Conservation (phyloP, 345 rosid genomes). For the Bretschneidera sinensis region DNA sequence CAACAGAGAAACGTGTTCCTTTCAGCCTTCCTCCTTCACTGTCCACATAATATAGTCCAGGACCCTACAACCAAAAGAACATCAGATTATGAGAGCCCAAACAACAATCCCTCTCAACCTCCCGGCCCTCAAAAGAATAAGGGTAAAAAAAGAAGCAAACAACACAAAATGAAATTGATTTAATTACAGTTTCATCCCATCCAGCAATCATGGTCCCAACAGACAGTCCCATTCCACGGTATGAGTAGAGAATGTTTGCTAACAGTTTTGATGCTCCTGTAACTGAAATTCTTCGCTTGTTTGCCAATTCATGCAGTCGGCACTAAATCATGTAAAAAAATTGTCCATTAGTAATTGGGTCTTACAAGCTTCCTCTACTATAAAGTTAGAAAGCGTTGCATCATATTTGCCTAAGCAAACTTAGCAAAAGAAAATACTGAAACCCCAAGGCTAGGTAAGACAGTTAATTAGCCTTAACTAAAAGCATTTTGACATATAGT, state of each 20-base stretch:
- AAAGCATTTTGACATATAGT: too few relatives aligned
- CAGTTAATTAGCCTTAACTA: neutral
- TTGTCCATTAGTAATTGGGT: conserved; percentile 18
- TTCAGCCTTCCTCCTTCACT: conserved; percentile 98
- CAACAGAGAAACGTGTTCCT: conserved; percentile 95
- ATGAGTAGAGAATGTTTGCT: conserved; percentile 96
- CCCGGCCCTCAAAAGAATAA: neutral
- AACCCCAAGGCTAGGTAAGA: neutral
- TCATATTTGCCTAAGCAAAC: neutral
- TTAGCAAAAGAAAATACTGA: too few relatives aligned
- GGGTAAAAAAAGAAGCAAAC: neutral
- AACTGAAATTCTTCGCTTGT: conserved; percentile 96
- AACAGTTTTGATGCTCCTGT: conserved; percentile 96
- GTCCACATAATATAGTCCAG: conserved; percentile 95
- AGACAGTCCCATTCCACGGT: conserved; percentile 98
- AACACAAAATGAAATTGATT: neutral
- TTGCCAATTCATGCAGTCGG: conserved; percentile 94
- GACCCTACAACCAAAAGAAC: conserved; percentile 56
- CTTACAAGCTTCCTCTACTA: neutral
- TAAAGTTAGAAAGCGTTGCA: neutral
- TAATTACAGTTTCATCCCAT: conserved; percentile 92
- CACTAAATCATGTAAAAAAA: conserved; percentile 45
- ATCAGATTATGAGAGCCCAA: neutral
- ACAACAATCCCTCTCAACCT: neutral
- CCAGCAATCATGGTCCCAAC: conserved; percentile 99